Conservation (phyloP, 1,139 yeast species). For the Geotrichum candidum region DNA sequence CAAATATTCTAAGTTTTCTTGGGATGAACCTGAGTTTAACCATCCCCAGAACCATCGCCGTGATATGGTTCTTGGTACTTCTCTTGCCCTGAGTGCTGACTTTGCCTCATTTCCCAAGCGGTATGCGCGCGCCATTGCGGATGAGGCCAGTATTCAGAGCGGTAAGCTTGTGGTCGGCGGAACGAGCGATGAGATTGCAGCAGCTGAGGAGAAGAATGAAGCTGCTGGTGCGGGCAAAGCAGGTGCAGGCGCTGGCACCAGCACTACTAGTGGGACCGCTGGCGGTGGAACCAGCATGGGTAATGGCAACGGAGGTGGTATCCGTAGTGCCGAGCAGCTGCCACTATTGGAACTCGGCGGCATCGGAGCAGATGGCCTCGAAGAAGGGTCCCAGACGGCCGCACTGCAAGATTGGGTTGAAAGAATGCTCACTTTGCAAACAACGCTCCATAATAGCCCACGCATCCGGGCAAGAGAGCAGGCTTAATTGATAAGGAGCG, state of each 20-base stretch:
- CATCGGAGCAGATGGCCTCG: background rate
- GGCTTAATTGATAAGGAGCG: background rate
- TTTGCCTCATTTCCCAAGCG: conserved; percentile 5
- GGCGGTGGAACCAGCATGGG: background rate
- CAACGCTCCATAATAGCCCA: background rate
- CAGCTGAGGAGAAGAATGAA: background rate
- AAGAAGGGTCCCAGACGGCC: background rate
- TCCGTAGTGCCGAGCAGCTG: background rate
- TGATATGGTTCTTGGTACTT: background rate
- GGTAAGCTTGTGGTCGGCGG: conserved; percentile 1
- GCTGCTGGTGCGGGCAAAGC: background rate
- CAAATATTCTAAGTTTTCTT: background rate
- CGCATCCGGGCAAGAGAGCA: background rate
- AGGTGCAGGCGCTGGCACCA: background rate
- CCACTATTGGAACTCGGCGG: background rate
- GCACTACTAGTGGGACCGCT: background rate
- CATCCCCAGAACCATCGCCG: background rate
- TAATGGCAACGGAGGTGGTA: background rate
- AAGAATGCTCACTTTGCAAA: background rate
- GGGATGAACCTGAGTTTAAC: background rate
- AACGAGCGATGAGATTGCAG: background rate
- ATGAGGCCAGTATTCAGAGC: conserved; percentile 6
- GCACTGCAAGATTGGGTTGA: conserved; percentile 4
- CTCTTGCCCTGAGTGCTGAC: background rate
- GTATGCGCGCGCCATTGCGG: conserved; percentile 7